Base-by-base conservation (phyloP, 176 grass and related monocot genomes). In the Triticum dicoccoides region DNA sequence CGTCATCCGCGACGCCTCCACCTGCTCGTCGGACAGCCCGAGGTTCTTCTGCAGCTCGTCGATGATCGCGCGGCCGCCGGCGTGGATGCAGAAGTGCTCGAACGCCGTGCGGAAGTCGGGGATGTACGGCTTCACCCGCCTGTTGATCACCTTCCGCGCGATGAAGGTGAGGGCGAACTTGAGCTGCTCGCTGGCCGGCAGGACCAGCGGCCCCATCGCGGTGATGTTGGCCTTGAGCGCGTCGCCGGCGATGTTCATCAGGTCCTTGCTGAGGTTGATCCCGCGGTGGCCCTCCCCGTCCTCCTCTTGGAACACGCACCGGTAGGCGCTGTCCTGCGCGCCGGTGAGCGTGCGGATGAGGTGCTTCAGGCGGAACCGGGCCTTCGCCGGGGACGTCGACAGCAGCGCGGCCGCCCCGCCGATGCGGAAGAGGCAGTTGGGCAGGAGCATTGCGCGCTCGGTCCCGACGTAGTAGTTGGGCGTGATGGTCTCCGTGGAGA, bases 41-140 rank as follows among this genome's bases (percentile, higher is more conserved):
- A 62, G 61, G 61, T 20, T 62, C 61, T 20, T 62, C 61, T 62
- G 61, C 61, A 62, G 61, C 61, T 62, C 61, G n/a, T 62, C 61
- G 61, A 62, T 62, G 61, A 62, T 59, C 1, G 54, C 54, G 54
- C 54, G 54, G 0, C 96, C 96, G 0, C 96, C 96, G 0, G 96
- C 96, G 82, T 98, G 96, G 76, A 98, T 94, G 92, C 96, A 98
- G 88, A 98, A 98, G 84, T 98, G 96, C 74, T 98, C 96, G 86
- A 98, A 98, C 59, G 96, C 96, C 61, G 78, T 84, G 70, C 89
- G 72, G 89, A 97, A 97, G 83, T 95, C 88, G 34, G 91, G 91
- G 86, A 95, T 89, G 76, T 90, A 92, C 10, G 81, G 76, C 81
- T 21, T 93, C 54, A 59, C 54, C 54, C 54, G 17, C 54, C 18